Conservation (phyloP, 192 early-diverging fungal species). For the Chytriomyces hyalinus region DNA sequence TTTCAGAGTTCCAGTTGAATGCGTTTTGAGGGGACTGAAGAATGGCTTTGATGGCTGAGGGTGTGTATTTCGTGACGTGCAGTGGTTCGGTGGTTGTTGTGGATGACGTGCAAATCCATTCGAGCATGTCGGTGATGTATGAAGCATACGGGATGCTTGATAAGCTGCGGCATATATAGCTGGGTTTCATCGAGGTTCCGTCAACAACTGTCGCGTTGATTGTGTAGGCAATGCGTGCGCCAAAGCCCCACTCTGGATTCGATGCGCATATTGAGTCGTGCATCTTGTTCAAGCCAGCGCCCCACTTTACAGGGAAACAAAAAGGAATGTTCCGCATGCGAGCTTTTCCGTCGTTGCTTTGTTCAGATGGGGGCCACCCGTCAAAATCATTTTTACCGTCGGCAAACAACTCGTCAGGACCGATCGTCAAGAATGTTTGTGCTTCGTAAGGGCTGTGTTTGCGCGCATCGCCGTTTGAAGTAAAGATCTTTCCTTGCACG, state of each 20-base stretch:
- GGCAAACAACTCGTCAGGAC: conserved; percentile 24
- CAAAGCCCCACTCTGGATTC: conserved; percentile 43
- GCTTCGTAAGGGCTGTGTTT: conserved; percentile 38
- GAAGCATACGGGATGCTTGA: not conserved
- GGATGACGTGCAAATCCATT: conserved; percentile 3
- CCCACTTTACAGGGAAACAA: conserved; percentile 20
- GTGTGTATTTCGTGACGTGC: conserved; percentile 17
- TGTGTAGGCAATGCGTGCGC: conserved; percentile 32
- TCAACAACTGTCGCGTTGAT: conserved; percentile 11
- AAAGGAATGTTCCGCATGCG: conserved; percentile 19
- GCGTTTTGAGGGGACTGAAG: not conserved
- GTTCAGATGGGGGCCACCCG: too few species aligned
- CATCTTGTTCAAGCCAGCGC: conserved; percentile 8
- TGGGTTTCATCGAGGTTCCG: not conserved
- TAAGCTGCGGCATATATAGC: not conserved
- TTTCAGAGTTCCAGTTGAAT: conserved; percentile 26
- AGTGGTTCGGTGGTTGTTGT: not conserved
- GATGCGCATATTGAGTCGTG: conserved; percentile 31
- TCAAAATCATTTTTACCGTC: not conserved
- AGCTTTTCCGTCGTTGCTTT: too few species aligned
- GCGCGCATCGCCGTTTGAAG: conserved; percentile 37
- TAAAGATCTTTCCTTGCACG: conserved; percentile 28
- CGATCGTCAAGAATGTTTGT: conserved; percentile 24
- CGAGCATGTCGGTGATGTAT: not conserved
- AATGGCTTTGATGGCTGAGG: conserved; percentile 14